Conservation (phyloP, 2,329 filamentous ascomycete genomes). For the Escovopsis sp. region DNA sequence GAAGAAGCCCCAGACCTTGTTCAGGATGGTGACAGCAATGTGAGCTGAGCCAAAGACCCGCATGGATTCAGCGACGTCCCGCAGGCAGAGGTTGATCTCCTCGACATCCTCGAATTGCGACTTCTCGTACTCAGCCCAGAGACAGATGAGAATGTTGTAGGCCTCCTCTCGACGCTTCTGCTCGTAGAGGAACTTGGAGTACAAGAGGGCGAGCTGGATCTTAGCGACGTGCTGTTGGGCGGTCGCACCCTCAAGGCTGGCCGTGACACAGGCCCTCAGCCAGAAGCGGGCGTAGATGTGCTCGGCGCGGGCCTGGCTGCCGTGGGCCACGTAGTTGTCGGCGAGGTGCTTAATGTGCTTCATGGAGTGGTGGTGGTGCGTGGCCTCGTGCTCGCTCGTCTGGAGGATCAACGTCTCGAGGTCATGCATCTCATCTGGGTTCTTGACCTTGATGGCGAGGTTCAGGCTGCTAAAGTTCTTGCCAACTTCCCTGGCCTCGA, state of each 20-base stretch:
- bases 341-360: slow-evolving; percentile 20
- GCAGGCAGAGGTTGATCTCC: no score
- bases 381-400: slow-evolving; percentile 18
- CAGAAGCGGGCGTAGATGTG: slow-evolving; percentile 24
- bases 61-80: no score
- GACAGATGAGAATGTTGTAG: slow-evolving; percentile 22
- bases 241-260: slow-evolving; percentile 9
- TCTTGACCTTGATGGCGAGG: slow-evolving; percentile 16
- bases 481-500: slow-evolving; percentile 14
- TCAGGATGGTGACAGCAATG: slow-evolving; percentile 20
- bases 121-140: slow-evolving; percentile 17
- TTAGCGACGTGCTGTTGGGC: slow-evolving; percentile 21
- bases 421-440: slow-evolving; percentile 13
- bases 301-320: slow-evolving; percentile 20
- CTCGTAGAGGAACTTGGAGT: slow-evolving; percentile 18
- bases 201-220: slow-evolving; percentile 23
- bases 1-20: slow-evolving; percentile 24
- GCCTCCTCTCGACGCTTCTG: slow-evolving; percentile 20
- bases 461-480: slow-evolving; percentile 19
- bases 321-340: slow-evolving; percentile 17
- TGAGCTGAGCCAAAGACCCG: slow-evolving; percentile 17
- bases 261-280: slow-evolving; percentile 20
- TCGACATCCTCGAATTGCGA: no score
- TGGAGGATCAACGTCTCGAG: slow-evolving; percentile 20
- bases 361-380: slow-evolving; percentile 15